A percentile compares a stretch with the other conserved stretches of the same genome.
Conservation (phyloP, 768 basidiomycete species). For the Tephrocybe sp. region DNA sequence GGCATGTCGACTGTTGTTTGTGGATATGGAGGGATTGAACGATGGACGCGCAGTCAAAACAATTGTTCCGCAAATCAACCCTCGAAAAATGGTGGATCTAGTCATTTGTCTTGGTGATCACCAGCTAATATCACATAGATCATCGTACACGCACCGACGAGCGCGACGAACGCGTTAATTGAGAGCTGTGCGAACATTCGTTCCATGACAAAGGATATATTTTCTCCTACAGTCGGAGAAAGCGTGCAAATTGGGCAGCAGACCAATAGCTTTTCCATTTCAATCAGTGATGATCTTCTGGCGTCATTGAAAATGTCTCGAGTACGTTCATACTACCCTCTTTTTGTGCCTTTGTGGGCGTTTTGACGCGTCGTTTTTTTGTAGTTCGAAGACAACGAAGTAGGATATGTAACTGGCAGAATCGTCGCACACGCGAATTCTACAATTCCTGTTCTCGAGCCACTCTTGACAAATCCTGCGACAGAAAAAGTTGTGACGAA, state of each 20-base stretch:
- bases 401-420: constrained; percentile 89
- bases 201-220: constrained; percentile 91
- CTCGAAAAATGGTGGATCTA: constrained; percentile 80
- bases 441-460: constrained; percentile 86
- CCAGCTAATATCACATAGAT: constrained; percentile 49
- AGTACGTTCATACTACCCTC: too few species aligned
- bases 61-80: constrained; percentile 94
- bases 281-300: constrained; percentile 86
- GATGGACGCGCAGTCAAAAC: constrained; percentile 97
- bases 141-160: constrained; percentile 73
- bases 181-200: constrained; percentile 80
- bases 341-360: too few species aligned
- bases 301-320: constrained; percentile 80
- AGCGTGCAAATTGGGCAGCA: constrained; percentile 91
- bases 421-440: constrained; percentile 83
- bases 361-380: not conserved
- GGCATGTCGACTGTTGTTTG: constrained; percentile 82
- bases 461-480: constrained; percentile 36
- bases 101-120: constrained; percentile 1
- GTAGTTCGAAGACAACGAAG: constrained; percentile 98
- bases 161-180: constrained; percentile 70
- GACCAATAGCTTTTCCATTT: constrained; percentile 91
- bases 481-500: constrained; percentile 20
- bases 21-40: constrained; percentile 95
- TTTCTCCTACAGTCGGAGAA: constrained; percentile 73